Base-by-base conservation (phyloP, 441 rosid genomes). In the Adansonia gregorii region DNA sequence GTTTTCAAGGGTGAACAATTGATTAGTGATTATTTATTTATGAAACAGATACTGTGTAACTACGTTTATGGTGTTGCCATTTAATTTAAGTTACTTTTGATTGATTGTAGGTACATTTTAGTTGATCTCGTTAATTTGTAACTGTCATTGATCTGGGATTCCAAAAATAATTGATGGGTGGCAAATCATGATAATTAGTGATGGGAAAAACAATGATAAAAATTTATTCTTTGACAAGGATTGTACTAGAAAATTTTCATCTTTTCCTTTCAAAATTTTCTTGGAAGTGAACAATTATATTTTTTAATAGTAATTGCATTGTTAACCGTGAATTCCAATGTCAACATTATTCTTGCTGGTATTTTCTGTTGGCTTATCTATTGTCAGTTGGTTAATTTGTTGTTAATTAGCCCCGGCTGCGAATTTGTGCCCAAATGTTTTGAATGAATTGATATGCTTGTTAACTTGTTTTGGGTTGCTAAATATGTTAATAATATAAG, bases 141-240 rank as follows among this genome's bases (percentile, higher is more conserved):
- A 52, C 60, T 55, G 51, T 72, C 20, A 54, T 41, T 17, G 68
- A n/a, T 20, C 3, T 58, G 78, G 39, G 31, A 20, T 35, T n/a
- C 51, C 22, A 72, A 72, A 72, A 39, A 2, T 55, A 56, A 35
- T 5, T 19, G 35, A 72, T 72, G 65, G 51, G 39, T 70, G 60
- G 6, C 8, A 49, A 15, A 27, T 70, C 56, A n/a, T 51, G 60
- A 52, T 17, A 52, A 69, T 69, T 48, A 22, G 20, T 69, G 17
- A 24, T 22, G 6, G 6, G 20, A 14, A 54, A 43, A 45, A 19
- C 54, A 19, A 48, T 45, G 39, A 67, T 67, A 45, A 46, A 70
- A 17, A 27, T 31, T 60, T 27, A 22, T 24, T 69, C 73, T 70
- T 70, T 27, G 9, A 24, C 43, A 15, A 49, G 14, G 74, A 24